These are phyloP conservation scores for Oehlia diaphana DNA, from an alignment of 192 early-diverging fungal genomes.

Conservation along the genomic window DNA sequence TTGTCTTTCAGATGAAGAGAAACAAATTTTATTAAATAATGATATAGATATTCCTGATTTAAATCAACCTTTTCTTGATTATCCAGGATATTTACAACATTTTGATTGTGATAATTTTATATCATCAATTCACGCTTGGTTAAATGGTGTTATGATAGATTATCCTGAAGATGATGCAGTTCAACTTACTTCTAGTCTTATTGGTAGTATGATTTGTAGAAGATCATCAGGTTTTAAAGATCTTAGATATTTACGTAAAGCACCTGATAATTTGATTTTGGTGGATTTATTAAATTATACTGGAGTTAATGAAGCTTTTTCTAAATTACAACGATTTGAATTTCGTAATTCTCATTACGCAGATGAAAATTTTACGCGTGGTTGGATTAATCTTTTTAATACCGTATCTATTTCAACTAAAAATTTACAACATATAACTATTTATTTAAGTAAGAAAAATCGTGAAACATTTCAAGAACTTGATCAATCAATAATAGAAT, in stretches of 20 bases:
- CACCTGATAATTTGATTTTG: not conserved
- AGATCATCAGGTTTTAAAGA: not conserved
- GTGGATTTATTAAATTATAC: not conserved
- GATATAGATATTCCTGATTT: not conserved
- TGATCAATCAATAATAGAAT: not conserved
- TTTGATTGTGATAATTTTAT: not conserved
- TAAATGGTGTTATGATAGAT: not conserved
- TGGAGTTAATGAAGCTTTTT: not conserved
- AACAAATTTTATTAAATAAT: not conserved
- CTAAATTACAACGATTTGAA: not conserved
- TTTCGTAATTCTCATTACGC: not conserved
- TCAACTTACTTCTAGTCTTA: not conserved
- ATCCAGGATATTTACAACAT: not conserved
- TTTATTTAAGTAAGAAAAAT: not conserved
- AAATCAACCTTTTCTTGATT: not conserved
- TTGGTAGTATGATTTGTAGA: not conserved
- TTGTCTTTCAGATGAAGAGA: not conserved
- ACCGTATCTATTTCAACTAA: not conserved
- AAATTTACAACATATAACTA: not conserved
- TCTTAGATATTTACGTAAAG: not conserved
- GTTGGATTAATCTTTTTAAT: not conserved
- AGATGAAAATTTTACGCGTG: not conserved
- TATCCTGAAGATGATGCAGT: not conserved
- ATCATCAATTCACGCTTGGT: not conserved
- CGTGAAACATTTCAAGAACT: not conserved